These are phyloP conservation scores for Amanita brunnescens DNA, from an alignment of 768 basidiomycete genomes.

Conservation along the genomic window DNA sequence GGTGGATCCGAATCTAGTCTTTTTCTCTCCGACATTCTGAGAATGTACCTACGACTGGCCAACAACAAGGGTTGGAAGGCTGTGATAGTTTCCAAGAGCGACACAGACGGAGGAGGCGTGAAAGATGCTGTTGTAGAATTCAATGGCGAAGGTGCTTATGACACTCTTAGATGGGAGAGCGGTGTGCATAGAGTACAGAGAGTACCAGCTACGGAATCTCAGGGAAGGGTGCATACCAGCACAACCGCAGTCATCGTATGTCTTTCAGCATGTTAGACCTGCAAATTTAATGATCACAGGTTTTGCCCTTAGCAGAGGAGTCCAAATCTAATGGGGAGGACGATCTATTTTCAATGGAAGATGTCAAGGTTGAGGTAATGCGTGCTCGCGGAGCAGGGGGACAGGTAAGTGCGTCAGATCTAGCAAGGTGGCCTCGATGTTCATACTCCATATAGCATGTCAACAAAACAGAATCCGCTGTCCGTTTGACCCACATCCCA, in stretches of 20 bases:
- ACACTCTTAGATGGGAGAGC: constrained; percentile 78
- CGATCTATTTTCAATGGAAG: constrained; percentile 73
- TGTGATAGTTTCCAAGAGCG: constrained; percentile 47
- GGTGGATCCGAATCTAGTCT: constrained; percentile 86
- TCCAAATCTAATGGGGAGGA: constrained; percentile 42
- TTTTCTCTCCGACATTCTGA: constrained; percentile 67
- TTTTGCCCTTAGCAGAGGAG: constrained; percentile 74
- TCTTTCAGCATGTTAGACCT: constrained; percentile 10
- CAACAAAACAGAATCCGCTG: constrained; percentile 97
- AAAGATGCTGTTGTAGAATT: constrained; percentile 78
- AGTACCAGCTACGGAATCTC: constrained; percentile 84
- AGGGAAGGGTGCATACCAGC: constrained; percentile 86
- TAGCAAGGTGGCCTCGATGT: constrained; percentile 1
- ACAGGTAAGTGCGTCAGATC: constrained; percentile 44
- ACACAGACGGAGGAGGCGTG: constrained; percentile 53
- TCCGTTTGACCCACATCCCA: constrained; percentile 86
- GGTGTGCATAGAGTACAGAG: constrained; percentile 95
- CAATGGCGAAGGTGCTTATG: constrained; percentile 71
- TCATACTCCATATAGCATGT: constrained; percentile 57
- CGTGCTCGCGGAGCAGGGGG: constrained; percentile 95
- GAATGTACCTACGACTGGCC: constrained; percentile 73
- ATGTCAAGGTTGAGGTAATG: constrained; percentile 91
- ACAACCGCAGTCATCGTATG: constrained; percentile 80
- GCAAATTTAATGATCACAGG: constrained; percentile 34
- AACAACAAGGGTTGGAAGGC: constrained; percentile 54